A percentile compares a stretch with the other conserved stretches of the same genome.
Conservation (phyloP, 495 filamentous ascomycete species). For the Rusavskia elegans region DNA sequence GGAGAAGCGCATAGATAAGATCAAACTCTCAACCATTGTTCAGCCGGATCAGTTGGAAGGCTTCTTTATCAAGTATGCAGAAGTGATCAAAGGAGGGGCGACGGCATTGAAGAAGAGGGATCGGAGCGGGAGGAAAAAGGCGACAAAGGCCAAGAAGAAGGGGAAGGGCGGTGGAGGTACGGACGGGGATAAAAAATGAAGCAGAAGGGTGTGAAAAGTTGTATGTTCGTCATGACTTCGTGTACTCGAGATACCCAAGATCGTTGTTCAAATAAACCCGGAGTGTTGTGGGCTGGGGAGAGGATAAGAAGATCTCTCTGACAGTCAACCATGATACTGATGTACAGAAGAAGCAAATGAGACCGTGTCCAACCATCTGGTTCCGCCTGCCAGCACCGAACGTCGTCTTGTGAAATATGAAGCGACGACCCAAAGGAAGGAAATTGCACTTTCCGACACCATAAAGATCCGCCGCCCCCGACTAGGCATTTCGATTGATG, state of each 20-base stretch:
- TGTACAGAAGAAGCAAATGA: too few species aligned
- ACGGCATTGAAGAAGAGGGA: constrained; percentile 80
- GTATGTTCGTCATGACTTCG: too few species aligned
- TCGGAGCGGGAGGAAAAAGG: constrained; percentile 66
- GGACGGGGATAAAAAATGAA: constrained; percentile 1
- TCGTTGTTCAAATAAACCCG: too few species aligned
- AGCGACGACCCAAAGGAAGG: neutral
- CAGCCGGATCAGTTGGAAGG: constrained; percentile 53
- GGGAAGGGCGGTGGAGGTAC: constrained; percentile 7
- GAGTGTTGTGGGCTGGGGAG: too few species aligned
- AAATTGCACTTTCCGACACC: neutral
- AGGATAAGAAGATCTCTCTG: too few species aligned
- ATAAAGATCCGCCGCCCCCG: neutral
- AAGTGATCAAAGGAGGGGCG: constrained; percentile 83
- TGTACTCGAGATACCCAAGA: too few species aligned
- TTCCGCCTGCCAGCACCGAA: too few species aligned
- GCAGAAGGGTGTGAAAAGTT: neutral
- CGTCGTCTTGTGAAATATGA: neutral
- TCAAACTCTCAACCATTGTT: constrained; percentile 78
- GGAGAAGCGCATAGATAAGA: constrained; percentile 34
- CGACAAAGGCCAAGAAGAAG: constrained; percentile 54
- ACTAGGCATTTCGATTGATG: constrained; percentile 30
- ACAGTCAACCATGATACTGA: too few species aligned
- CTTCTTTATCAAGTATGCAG: constrained; percentile 81
- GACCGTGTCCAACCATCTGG: too few species aligned